These are phyloP conservation scores for Vitellaria paradoxa DNA, from an alignment of 179 eudicot genomes.

Conservation along the genomic window DNA sequence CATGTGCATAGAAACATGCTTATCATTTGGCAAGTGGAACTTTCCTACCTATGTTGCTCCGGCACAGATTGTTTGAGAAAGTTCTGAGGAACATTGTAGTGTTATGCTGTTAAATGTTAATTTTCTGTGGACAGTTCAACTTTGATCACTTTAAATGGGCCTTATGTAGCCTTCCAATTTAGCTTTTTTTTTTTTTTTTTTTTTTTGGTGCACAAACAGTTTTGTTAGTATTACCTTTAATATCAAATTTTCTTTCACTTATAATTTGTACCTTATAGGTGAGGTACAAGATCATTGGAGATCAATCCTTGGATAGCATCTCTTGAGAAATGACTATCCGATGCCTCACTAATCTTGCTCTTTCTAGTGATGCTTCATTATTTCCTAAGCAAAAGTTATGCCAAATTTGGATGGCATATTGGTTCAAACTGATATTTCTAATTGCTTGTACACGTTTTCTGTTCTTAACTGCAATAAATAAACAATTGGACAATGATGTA, in stretches of 20 bases:
- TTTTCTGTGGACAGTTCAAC: not conserved
- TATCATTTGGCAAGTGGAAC: too few species aligned
- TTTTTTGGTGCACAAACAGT: too few species aligned
- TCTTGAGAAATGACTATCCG: not conserved
- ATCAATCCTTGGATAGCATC: not conserved
- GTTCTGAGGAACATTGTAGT: not conserved
- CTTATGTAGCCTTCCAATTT: not conserved
- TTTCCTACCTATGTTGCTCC: too few species aligned
- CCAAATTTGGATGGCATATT: not conserved
- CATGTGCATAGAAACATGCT: too few species aligned
- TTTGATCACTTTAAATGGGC: not conserved
- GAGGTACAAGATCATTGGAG: not conserved
- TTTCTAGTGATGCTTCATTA: not conserved
- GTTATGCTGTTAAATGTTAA: not conserved
- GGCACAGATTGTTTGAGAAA: too few species aligned
- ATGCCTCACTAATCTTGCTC: not conserved
- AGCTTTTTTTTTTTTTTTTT: too few species aligned
- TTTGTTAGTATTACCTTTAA: not conserved
- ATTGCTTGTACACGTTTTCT: not conserved
- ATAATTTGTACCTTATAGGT: not conserved
- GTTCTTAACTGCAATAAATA: not conserved
- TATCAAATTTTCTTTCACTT: too few species aligned
- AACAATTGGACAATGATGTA: not conserved
- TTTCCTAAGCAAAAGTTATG: not conserved
- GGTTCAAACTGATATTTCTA: not conserved